These are phyloP conservation scores for Thraustotheca clavata DNA, from an alignment of 352 stramenopile species.

Conservation along the genomic window DNA sequence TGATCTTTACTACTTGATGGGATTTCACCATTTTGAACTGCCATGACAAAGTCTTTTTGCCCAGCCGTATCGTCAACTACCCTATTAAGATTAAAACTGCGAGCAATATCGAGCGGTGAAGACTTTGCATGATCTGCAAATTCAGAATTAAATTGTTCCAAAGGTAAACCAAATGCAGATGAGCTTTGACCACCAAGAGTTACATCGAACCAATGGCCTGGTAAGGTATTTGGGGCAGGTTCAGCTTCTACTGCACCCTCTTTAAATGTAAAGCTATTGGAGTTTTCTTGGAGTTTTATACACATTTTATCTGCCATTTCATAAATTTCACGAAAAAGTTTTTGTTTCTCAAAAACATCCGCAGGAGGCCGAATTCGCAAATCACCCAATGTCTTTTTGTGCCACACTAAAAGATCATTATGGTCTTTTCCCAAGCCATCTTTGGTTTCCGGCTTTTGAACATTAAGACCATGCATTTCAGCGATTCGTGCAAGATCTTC, in stretches of 20 bases:
- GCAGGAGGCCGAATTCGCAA: conserved; percentile 57
- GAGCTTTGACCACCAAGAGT: conserved; percentile 25
- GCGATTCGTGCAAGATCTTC: conserved; percentile 31
- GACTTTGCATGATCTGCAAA: neutral
- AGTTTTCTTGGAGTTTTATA: conserved; percentile 46
- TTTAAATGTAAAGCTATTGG: conserved; percentile 73
- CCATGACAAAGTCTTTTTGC: neutral
- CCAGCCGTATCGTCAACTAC: neutral
- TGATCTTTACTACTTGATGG: neutral
- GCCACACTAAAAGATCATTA: conserved; percentile 13
- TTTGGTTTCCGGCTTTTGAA: too few species aligned
- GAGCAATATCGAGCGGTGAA: neutral
- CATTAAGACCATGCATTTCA: too few species aligned
- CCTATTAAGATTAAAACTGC: too few species aligned
- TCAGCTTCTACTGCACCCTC: conserved; percentile 48
- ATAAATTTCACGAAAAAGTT: conserved; percentile 76
- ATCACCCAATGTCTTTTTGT: too few species aligned
- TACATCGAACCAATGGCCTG: conserved; percentile 70
- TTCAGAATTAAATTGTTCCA: neutral
- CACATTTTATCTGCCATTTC: conserved; percentile 68
- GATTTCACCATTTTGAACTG: neutral
- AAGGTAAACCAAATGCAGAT: neutral
- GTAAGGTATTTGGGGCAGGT: conserved; percentile 63
- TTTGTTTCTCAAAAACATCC: conserved; percentile 73
- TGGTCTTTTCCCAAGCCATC: neutral